Base-by-base conservation (phyloP, 1,284 basidiomycete species). In the Papiliotrema fonsecae region DNA sequence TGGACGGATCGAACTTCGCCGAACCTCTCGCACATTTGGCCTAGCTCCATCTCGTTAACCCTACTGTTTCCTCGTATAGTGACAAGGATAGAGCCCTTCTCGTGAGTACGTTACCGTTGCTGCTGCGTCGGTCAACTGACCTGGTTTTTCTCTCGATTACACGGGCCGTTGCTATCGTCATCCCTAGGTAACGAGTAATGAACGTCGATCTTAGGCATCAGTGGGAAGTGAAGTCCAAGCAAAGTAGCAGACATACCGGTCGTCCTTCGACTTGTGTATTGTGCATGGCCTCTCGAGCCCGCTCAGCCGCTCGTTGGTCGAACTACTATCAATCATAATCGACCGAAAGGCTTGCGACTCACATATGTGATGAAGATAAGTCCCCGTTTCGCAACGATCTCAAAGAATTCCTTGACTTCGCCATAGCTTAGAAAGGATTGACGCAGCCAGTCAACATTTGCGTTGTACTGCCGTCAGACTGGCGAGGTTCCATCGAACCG, bases 361-460 rank as follows among this genome's bases (percentile, higher is more conserved):
- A 96, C 92, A 69, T 88, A 98, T 45, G 93, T 97, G 47, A 97
- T 86, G 73, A 98, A 98, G 5, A 94, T 87, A 86, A 98, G 93
- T 18, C 94, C 94, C 52, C 94, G 82, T 28, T 88, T 93, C 42
- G 83, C 81, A 55, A 97, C 88, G 27, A 97, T 77, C 73, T 98
- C 94, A 70, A 96, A 97, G 72, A 93, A 97, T 2, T 88, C 93
- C 75, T 91, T 91, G 76, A 97, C 88, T 68, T 93, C 89, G 51
- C 94, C 94, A 70, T 88, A 88, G 52, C 86, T 83, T 72, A 89
- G 87, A 74, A 97, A 98, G 46, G 83, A 81, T 31, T 78, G 78
- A 55, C 86, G 83, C n/a, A 97, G 83, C 65, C 87, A 83, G 10
- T 84, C 82, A 58, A 87, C 85, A 60, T 85, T 81, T 19, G 90